Percentiles rank a stretch among this genome's conserved stretches.
Conservation (phyloP, 2,329 filamentous ascomycete species). For the Nannizzia gypsea region DNA sequence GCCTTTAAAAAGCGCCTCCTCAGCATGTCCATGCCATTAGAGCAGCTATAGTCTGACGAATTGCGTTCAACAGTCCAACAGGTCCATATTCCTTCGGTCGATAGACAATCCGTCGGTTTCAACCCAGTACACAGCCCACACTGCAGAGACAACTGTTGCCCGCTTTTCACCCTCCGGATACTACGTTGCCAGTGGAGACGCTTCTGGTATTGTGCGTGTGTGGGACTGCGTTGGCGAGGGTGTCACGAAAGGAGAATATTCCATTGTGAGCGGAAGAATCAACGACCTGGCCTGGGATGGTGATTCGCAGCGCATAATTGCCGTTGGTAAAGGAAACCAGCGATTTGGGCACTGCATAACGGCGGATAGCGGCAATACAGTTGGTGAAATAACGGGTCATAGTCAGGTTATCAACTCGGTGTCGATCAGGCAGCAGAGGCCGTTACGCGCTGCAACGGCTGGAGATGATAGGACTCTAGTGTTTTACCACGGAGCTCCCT, state of each 20-base stretch:
- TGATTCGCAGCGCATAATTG: slow-evolving; percentile 90
- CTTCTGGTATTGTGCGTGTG: slow-evolving; percentile 69
- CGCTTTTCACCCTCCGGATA: slow-evolving; percentile 90
- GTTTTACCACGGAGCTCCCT: slow-evolving; percentile 87
- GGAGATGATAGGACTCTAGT: slow-evolving; percentile 82
- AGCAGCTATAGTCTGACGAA: neutral
- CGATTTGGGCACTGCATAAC: slow-evolving; percentile 89
- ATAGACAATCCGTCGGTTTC: slow-evolving; percentile 78
- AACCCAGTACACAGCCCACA: slow-evolving; percentile 89
- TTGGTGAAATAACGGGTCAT: slow-evolving; percentile 88
- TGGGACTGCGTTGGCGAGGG: slow-evolving; percentile 84
- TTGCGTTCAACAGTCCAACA: slow-evolving; percentile 59
- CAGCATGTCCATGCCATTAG: neutral
- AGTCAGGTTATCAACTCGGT: slow-evolving; percentile 84
- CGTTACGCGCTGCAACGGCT: slow-evolving; percentile 81
- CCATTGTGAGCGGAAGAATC: slow-evolving; percentile 86
- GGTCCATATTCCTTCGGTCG: slow-evolving; percentile 89
- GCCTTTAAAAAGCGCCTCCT: neutral
- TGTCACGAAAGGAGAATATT: slow-evolving; percentile 85
- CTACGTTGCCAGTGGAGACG: slow-evolving; percentile 87
- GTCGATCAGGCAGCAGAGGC: slow-evolving; percentile 75
- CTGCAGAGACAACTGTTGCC: slow-evolving; percentile 75
- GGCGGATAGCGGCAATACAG: slow-evolving; percentile 87
- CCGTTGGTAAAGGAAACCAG: slow-evolving; percentile 89
- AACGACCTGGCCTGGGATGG: slow-evolving; percentile 97